Evolutionary conservation across 2,329 filamentous ascomycete genomes (phyloP).

Genomic region (Fusarium brachygibbosum): DNA sequence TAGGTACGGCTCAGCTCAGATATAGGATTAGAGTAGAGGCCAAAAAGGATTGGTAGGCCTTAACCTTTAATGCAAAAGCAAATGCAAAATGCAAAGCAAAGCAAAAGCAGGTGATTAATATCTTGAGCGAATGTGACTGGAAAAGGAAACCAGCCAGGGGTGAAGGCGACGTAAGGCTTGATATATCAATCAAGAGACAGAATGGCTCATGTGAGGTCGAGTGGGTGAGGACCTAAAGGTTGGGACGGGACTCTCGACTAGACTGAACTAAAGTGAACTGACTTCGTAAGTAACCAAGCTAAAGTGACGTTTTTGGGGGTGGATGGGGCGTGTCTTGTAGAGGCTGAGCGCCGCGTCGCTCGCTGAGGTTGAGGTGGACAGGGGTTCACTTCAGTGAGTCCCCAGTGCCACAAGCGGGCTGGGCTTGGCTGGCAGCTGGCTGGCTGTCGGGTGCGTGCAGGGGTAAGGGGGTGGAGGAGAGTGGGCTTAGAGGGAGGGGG

Average conservation of each 20-base stretch:
- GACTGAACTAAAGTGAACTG: conserved; percentile 31
- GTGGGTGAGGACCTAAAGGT: conserved; percentile 4
- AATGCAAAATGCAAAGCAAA: conserved; percentile 10
- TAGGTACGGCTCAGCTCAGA: conserved; percentile 4
- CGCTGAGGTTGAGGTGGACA: conserved; percentile 17
- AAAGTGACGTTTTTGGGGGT: conserved; percentile 57
- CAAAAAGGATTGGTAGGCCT: conserved; percentile 24
- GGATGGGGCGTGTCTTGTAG: conserved; percentile 50
- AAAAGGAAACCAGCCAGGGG: conserved; percentile 39
- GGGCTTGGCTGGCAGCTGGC: conserved; percentile 4
- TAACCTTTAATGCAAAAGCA: conserved; percentile 20
- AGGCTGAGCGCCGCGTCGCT: conserved; percentile 55
- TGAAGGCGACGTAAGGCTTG: conserved; percentile 43
- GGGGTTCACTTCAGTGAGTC: conserved; percentile 25
- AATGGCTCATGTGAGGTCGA: conserved; percentile 52
- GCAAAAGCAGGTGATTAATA: conserved; percentile 33
- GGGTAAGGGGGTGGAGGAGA: conserved; percentile 7
- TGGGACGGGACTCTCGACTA: conserved; percentile 45
- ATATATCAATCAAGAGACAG: conserved; percentile 50
- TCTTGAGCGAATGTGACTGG: conserved; percentile 40
- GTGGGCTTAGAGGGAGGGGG: not conserved
- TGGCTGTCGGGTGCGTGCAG: conserved; percentile 12
- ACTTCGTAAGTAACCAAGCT: conserved; percentile 53
- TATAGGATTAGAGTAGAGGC: not conserved
- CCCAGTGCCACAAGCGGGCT: conserved; percentile 42